Evolutionary conservation across 192 early-diverging fungal genomes (phyloP), one percentile per base, ranked within the genome.

Genomic region (Funneliformis geosporum): DNA sequence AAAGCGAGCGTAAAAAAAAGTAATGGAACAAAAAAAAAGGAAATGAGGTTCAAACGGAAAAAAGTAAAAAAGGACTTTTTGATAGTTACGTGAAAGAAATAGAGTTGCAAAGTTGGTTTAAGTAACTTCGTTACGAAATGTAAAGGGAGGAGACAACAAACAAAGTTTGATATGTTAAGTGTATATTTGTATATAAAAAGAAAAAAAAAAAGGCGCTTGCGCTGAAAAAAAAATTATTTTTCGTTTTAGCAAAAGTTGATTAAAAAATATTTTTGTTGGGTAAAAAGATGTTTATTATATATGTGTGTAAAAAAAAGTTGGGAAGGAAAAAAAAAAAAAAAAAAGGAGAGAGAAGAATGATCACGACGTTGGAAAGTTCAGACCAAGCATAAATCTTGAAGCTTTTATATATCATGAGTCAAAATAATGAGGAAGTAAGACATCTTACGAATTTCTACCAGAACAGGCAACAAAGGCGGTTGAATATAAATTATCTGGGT

Each of bases 221-320:
- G 47, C 18, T 14, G 47, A 47, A 12, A 47, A 46, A 50, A 55
- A 55, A 55, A 55, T 18, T 55, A 5, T 5, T 55, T 55, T 55
- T 55, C 47, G 47, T 55, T 55, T 16, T 18, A 14, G 18, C 5
- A 55, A 18, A 18, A 55, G 47, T 16, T 14, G 47, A 55, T 18
- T 55, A 14, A 5, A 55, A 55, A 55, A 18, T 55, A 16, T 55
- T 16, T 16, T 55, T 55, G 16, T 3, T 18, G 14, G 14, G 14
- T 16, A 10, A 2, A 33, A 33, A 33, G 2, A 12, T 47, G 47
- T 47, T 14, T 55, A 16, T 55, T 55, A 55, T 55, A 55, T 85
- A 62, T 12, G 39, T 67, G 27, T 60, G 33, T 0, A 2, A 33
- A n/a, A 33, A 69, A 47, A 87, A 65, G 12, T 82, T 75, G 12